These are phyloP conservation scores for Fusarium secorum DNA, from an alignment of 2,329 filamentous ascomycete species.

Conservation along the genomic window DNA sequence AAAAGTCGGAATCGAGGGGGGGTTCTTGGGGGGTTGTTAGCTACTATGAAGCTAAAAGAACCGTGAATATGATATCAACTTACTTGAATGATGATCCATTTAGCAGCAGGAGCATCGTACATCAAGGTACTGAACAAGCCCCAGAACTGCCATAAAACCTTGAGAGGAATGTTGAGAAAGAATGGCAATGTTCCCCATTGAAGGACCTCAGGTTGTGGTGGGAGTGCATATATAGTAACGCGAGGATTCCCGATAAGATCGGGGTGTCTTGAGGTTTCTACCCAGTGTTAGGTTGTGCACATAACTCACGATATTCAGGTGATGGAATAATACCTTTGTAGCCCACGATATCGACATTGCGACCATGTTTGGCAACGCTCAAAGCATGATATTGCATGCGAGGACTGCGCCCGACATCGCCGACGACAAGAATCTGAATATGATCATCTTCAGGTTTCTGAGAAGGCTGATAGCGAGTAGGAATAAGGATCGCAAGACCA, in stretches of 20 bases:
- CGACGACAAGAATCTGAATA: conserved; percentile 87
- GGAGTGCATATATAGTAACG: conserved; percentile 76
- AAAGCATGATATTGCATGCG: conserved; percentile 99
- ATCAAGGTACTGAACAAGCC: conserved; percentile 75
- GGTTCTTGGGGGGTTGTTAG: conserved; percentile 67
- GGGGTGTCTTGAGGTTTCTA: conserved; percentile 82
- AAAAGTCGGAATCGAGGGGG: conserved; percentile 92
- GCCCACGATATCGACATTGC: conserved; percentile 83
- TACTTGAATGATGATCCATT: conserved; percentile 87
- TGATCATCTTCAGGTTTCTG: conserved; percentile 51
- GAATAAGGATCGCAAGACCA: conserved; percentile 40
- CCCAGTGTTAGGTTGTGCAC: conserved; percentile 5
- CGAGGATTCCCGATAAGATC: conserved; percentile 73
- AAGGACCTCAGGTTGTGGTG: conserved; percentile 71
- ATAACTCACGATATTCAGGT: neutral
- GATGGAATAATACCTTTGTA: conserved; percentile 70
- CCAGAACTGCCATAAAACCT: conserved; percentile 83
- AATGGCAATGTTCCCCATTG: conserved; percentile 78
- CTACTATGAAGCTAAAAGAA: neutral
- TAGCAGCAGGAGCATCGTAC: conserved; percentile 75
- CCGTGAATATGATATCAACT: conserved; percentile 4
- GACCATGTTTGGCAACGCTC: conserved; percentile 85
- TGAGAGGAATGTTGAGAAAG: conserved; percentile 78
- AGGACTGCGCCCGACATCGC: conserved; percentile 93
- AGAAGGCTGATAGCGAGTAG: conserved; percentile 48